Evolutionary conservation across 2,329 filamentous ascomycete species (phyloP), one percentile per base, ranked within the genome.

Genomic region (Fusarium staphyleae): DNA sequence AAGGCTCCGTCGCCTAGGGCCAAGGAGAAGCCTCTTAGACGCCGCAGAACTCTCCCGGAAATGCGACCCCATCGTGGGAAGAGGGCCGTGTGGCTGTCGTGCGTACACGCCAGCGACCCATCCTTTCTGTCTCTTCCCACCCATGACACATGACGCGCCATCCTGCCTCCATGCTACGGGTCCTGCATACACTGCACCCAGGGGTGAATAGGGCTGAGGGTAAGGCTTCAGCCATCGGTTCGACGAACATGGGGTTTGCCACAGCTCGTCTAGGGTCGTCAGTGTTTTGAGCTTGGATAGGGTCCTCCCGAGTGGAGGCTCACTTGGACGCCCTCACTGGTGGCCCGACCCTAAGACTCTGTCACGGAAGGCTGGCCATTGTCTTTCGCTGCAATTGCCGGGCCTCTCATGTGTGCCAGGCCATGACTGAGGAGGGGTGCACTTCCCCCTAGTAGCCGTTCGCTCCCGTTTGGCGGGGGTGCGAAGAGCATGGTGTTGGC

Each of bases 261-360:
- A 67, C 65, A 67, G 65, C 65, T 67, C 40, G 65, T 47, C 65
- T 39, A 60, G 65, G 65, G 55, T 66, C 50, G 35, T 55, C 42
- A 37, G 41, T 48, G 35, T 48, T 57, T 63, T 57, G 53, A 66
- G 61, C 65, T 63, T 62, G 60, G 49, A 61, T 55, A 63, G 57
- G 62, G 61, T 55, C 53, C 39, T 62, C 40, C 59, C 45, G 49
- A 39, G 63, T 65, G 65, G 65, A 67, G 57, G 64, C 60, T 55
- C 39, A 40, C 49, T 39, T 41, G 18, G 43, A 39, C 43, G 34
- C 35, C 59, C 50, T 57, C 47, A 62, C 57, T 65, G 58, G 63
- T 54, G 57, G 48, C 41, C 47, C 42, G 34, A 22, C 45, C 51
- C 18, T 34, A 49, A 55, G 37, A 42, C 47, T 28, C 57, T 50